Evolutionary conservation across 2,329 filamentous ascomycete species (phyloP).

Genomic region (Gyromitra esculenta): DNA sequence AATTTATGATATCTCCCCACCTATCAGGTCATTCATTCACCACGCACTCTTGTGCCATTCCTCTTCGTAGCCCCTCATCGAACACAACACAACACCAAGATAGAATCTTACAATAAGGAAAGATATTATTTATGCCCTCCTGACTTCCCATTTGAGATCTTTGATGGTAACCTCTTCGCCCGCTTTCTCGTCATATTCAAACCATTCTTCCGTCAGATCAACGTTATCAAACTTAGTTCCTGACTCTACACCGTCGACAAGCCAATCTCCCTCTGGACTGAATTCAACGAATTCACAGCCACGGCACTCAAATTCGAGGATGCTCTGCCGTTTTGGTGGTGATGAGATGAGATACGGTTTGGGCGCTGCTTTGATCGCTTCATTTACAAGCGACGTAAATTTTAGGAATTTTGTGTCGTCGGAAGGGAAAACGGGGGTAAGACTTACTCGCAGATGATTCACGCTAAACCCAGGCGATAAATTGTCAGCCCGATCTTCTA

Average conservation of each 20-base stretch:
- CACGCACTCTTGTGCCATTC: background rate
- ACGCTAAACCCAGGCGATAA: constrained; percentile 65
- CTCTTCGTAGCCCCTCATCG: background rate
- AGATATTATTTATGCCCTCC: constrained; percentile 67
- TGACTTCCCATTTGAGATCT: constrained; percentile 86
- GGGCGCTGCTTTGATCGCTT: constrained; percentile 77
- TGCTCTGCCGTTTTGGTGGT: constrained; percentile 77
- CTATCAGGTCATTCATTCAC: background rate
- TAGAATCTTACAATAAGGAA: background rate
- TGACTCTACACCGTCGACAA: constrained; percentile 82
- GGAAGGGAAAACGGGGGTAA: too few species aligned
- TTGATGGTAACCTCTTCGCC: constrained; percentile 92
- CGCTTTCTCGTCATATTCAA: constrained; percentile 95
- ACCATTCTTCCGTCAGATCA: constrained; percentile 93
- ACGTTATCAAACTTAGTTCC: constrained; percentile 82
- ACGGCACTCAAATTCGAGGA: constrained; percentile 92
- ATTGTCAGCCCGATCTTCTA: background rate
- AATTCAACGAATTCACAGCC: constrained; percentile 93
- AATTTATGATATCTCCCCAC: background rate
- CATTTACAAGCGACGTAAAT: background rate
- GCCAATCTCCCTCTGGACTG: constrained; percentile 91
- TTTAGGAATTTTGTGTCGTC: background rate
- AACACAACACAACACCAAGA: constrained; percentile 1
- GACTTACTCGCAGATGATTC: constrained; percentile 75
- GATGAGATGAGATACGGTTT: constrained; percentile 75